Evolutionary conservation across 192 early-diverging fungal genomes (phyloP).

Genomic region (Coemansia sp.): DNA sequence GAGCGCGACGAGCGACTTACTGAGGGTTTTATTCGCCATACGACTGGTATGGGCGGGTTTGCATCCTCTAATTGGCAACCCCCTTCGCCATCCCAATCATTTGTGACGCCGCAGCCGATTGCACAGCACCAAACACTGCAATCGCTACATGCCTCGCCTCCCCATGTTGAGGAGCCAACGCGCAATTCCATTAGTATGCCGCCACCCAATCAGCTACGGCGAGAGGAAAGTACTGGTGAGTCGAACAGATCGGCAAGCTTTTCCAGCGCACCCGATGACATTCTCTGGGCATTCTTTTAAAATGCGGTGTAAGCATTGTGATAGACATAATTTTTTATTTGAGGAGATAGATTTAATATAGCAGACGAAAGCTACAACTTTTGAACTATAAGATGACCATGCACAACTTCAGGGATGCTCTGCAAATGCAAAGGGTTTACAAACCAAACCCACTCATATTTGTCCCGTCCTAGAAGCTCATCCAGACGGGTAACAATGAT

Average conservation of each 20-base stretch:
- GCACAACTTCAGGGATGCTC: slow-evolving; percentile 47
- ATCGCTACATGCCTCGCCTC: neutral
- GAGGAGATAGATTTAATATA: neutral
- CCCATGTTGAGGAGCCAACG: neutral
- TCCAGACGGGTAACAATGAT: slow-evolving; percentile 23
- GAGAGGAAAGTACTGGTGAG: neutral
- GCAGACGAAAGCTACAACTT: neutral
- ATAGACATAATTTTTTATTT: neutral
- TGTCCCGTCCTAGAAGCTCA: slow-evolving; percentile 18
- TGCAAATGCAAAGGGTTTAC: slow-evolving; percentile 53
- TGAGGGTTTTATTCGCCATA: slow-evolving; percentile 43
- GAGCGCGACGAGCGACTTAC: slow-evolving; percentile 36
- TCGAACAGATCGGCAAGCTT: slow-evolving; percentile 8
- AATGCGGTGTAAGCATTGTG: neutral
- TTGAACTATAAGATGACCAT: slow-evolving; percentile 42
- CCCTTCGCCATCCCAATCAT: slow-evolving; percentile 24
- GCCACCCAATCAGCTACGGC: neutral
- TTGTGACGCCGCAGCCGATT: neutral
- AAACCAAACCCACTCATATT: slow-evolving; percentile 52
- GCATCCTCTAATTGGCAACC: slow-evolving; percentile 33
- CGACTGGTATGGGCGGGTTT: slow-evolving; percentile 48
- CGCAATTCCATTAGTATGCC: slow-evolving; percentile 11
- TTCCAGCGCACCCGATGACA: slow-evolving; percentile 14
- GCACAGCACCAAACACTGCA: neutral
- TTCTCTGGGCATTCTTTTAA: slow-evolving; percentile 13